A percentile compares a stretch with the other conserved stretches of the same genome.
Conservation (phyloP, 352 stramenopile species). For the Phytophthora constricta region DNA sequence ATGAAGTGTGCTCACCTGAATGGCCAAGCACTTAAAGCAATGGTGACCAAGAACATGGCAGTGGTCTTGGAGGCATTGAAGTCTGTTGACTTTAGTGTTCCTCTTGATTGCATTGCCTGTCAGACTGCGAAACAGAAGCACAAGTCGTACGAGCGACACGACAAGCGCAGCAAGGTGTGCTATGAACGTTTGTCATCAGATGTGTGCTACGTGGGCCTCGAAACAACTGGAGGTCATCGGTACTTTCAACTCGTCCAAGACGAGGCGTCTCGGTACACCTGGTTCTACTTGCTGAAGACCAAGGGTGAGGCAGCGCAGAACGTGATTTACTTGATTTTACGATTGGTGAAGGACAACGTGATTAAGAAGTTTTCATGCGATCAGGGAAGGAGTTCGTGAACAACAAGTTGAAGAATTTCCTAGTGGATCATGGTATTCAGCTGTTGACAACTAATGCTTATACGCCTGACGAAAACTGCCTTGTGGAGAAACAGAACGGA, state of each 20-base stretch:
- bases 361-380: too few species aligned
- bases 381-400: too few species aligned
- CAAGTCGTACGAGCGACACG: background rate
- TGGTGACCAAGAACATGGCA: too few species aligned
- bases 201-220: background rate
- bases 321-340: background rate
- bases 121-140: background rate
- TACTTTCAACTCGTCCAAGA: background rate
- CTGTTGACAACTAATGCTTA: slow-evolving; percentile 11
- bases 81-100: background rate
- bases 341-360: too few species aligned
- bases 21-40: background rate
- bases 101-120: background rate
- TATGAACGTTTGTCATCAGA: background rate
- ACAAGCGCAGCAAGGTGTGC: background rate
- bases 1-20: background rate
- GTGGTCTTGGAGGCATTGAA: background rate
- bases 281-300: background rate
- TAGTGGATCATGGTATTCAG: too few species aligned
- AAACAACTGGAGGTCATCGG: background rate
- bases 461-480: slow-evolving; percentile 4
- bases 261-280: background rate
- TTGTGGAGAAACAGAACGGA: slow-evolving; percentile 7
- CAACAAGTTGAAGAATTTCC: too few species aligned
- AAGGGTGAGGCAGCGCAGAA: background rate